Base-by-base conservation (phyloP, 2,329 filamentous ascomycete species). In the Alternaria consortialis region DNA sequence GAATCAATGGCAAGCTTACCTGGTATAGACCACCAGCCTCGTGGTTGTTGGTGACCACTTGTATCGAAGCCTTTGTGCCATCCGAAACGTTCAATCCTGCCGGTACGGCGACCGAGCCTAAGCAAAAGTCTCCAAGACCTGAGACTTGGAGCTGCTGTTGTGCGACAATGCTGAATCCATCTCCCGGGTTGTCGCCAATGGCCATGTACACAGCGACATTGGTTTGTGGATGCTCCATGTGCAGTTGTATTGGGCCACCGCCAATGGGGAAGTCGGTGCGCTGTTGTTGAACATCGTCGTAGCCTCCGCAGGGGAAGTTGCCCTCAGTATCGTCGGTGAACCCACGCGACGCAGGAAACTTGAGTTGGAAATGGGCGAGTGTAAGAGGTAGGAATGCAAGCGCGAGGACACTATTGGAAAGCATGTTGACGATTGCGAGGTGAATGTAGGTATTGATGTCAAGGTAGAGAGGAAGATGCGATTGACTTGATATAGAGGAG, bases 111-210 rank as follows among this genome's bases (percentile, higher is more conserved):
- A 93, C 79, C 63, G 83, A 77, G 8, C 87, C 85, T 12, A 93
- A 70, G 78, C 91, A 94, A 71, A 93, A 88, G 47, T 84, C 83
- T 47, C 90, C 89, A 17, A 85, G 78, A 72, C 90, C 77, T 80
- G 88, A 72, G 77, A 86, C 81, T 83, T 88, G 78, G 81, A 87
- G 79, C 82, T 86, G 79, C 3, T 86, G 86, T 2, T 87, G 85
- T 29, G 93, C 82, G 34, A 88, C 86, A 77, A 90, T 84, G 82
- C 90, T 92, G 84, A 89, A 93, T 77, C 87, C 87, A 70, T 83
- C 84, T 46, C 81, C 81, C 1, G 83, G 83, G 56, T 86, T 76
- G 53, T 80, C 80, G 37, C 85, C 85, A 15, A 88, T 73, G 29
- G 82, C 83, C 51, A 88, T 72, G 36, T 86, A 82, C 36, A 87